Evolutionary conservation across 2,329 filamentous ascomycete genomes (phyloP).

Genomic region (Penicillium sp.): DNA sequence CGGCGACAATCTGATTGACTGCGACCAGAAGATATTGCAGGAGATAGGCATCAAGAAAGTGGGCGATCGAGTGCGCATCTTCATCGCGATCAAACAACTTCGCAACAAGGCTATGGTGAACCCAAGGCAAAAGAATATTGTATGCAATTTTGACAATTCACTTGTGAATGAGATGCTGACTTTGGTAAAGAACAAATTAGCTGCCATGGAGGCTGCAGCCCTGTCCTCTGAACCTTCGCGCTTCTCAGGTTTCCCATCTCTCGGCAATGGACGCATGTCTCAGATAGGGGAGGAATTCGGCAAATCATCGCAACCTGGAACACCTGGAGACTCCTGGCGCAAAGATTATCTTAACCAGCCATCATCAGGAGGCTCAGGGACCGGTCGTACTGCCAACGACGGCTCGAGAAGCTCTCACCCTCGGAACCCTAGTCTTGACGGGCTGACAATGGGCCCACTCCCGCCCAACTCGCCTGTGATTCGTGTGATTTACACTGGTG

Average conservation of each 20-base stretch:
- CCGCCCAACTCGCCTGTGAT: slow-evolving; percentile 87
- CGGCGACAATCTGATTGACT: slow-evolving; percentile 92
- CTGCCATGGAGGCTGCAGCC: slow-evolving; percentile 68
- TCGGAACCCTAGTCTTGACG: slow-evolving; percentile 81
- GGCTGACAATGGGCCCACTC: slow-evolving; percentile 79
- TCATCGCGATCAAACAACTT: slow-evolving; percentile 79
- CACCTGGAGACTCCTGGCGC: slow-evolving; percentile 52
- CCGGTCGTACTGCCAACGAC: slow-evolving; percentile 64
- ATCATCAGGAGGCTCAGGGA: slow-evolving; percentile 54
- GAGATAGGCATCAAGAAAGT: slow-evolving; percentile 99
- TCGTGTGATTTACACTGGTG: slow-evolving; percentile 87
- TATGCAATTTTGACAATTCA: slow-evolving; percentile 44
- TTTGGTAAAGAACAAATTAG: slow-evolving; percentile 71
- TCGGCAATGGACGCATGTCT: slow-evolving; percentile 64
- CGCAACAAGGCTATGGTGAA: slow-evolving; percentile 74
- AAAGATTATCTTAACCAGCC: slow-evolving; percentile 56
- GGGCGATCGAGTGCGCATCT: slow-evolving; percentile 90
- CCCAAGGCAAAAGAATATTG: slow-evolving; percentile 81
- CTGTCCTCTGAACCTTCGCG: slow-evolving; percentile 67
- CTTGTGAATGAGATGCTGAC: slow-evolving; percentile 13
- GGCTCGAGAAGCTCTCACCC: slow-evolving; percentile 65
- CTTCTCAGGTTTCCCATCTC: slow-evolving; percentile 53
- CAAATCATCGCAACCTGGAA: slow-evolving; percentile 62
- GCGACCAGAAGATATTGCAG: slow-evolving; percentile 93
- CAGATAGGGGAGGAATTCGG: slow-evolving; percentile 46